Conservation (phyloP, 2,329 filamentous ascomycete genomes). For the Shiraia bambusicola region DNA sequence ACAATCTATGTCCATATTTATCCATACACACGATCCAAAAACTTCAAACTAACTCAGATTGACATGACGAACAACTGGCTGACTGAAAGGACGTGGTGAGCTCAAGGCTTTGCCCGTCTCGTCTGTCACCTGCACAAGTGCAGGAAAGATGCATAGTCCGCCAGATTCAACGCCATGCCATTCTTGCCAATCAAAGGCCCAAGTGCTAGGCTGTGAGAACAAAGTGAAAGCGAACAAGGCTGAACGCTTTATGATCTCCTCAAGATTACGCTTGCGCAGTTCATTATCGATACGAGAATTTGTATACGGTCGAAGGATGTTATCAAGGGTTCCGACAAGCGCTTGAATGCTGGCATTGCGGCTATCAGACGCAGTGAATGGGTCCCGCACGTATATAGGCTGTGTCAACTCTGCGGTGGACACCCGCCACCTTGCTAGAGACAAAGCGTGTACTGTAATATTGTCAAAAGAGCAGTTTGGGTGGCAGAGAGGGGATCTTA, state of each 20-base stretch:
- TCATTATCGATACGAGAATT: conserved; percentile 29
- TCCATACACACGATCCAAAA: neutral
- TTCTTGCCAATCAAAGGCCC: conserved; percentile 39
- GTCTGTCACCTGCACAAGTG: conserved; percentile 36
- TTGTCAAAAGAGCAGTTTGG: neutral
- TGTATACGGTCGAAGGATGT: conserved; percentile 30
- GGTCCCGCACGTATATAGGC: conserved; percentile 24
- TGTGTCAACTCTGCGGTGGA: conserved; percentile 35
- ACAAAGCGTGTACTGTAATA: conserved; percentile 16
- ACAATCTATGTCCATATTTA: neutral
- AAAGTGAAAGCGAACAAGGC: conserved; percentile 39
- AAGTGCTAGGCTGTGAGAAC: conserved; percentile 40
- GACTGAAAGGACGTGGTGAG: conserved; percentile 10
- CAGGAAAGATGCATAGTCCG: conserved; percentile 39
- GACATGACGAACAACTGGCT: conserved; percentile 25
- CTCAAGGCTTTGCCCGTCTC: conserved; percentile 21
- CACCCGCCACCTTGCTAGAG: conserved; percentile 34
- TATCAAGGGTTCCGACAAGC: conserved; percentile 24
- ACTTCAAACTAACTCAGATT: conserved; percentile 7
- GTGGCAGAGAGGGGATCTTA: conserved; percentile 4
- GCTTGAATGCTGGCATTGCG: conserved; percentile 26
- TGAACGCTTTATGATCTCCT: conserved; percentile 39
- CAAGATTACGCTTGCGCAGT: conserved; percentile 34
- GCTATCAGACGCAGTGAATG: conserved; percentile 28
- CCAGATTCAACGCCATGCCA: conserved; percentile 23